Base-by-base conservation (phyloP, 805 yeast genomes). In the Debaryomyces hansenii region DNA sequence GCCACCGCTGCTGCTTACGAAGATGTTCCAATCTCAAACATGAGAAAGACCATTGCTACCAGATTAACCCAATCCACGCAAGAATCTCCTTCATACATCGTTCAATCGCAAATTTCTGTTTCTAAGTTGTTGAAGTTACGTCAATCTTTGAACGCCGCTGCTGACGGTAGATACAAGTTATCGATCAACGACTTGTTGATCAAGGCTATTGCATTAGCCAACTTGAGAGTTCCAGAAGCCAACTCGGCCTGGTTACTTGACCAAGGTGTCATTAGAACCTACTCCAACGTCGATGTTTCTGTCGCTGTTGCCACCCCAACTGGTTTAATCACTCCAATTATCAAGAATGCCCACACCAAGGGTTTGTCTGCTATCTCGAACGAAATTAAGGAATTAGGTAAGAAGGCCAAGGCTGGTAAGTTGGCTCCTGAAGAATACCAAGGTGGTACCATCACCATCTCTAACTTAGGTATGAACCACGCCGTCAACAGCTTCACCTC, bases 241-340 rank as follows among this genome's bases (percentile, higher is more conserved):
- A 94, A 94, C 78, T 82, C 97, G 20, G 87, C 91, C 67, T 94
- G 97, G 94, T 79, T 94, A 61, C 96, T 85, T 66, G 72, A 79
- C 34, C 86, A 94, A 74, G 90, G 90, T 55, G 85, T 92, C 61
- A 89, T 94, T 57, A 88, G 99, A 77, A 91, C 87, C 74, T 94
- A 83, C 81, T 76, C 78, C 62, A 85, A 82, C 60, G 98, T 92
- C 46, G 99, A 94, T 64, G 96, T 94, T 47, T 90, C 98, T 20
- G 97, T 92, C 50, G 99, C 99, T 35, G 99, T 94, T 53, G 94
- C 99, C 50, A 94, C 99, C 15, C 97, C 98, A 67, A 82, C 96
- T 42, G 99, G 99, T 42, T 80, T 94, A 58, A 85, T 94, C 68
- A 94, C 99, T 43, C 99, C 99, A 56, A 92, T 94, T 60, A 91